A percentile compares a stretch with the other conserved stretches of the same genome.
phyloP scores from a whole-genome alignment of 495 filamentous ascomycete species.

The Xanthoparmelia taractica region DNA sequence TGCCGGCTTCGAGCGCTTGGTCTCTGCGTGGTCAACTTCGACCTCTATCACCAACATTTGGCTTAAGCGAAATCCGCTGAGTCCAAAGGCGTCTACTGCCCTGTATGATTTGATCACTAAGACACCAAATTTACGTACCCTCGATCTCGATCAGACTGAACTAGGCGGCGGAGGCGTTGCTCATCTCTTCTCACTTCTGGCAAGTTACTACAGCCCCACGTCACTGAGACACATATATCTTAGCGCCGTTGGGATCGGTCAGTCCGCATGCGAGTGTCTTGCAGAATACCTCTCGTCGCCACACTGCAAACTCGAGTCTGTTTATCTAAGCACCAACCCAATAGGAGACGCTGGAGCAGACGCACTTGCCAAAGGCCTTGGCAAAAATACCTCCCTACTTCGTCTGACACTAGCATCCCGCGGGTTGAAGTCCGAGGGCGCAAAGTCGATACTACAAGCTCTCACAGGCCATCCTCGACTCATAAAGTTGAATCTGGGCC shows the following conservation, averaged over 20 bases:
- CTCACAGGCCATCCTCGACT: conserved; percentile 23
- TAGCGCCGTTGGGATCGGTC: conserved; percentile 33
- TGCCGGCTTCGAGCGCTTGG: conserved; percentile 27
- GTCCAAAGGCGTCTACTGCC: conserved; percentile 23
- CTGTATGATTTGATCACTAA: conserved; percentile 30
- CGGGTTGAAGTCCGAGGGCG: conserved; percentile 26
- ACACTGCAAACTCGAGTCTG: conserved; percentile 26
- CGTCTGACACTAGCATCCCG: conserved; percentile 26
- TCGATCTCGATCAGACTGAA: conserved; percentile 39
- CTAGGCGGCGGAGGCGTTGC: conserved; percentile 34
- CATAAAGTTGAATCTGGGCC: conserved; percentile 28
- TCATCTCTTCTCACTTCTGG: conserved; percentile 29
- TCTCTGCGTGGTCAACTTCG: conserved; percentile 30
- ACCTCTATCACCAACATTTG: conserved; percentile 35
- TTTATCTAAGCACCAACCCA: conserved; percentile 35
- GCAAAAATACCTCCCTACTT: conserved; percentile 21
- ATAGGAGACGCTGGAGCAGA: conserved; percentile 17
- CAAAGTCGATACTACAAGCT: conserved; percentile 25
- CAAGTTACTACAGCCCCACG: conserved; percentile 14
- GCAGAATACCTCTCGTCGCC: conserved; percentile 28
- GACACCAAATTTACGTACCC: conserved; percentile 30
- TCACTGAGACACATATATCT: conserved; percentile 35
- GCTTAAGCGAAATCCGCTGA: conserved; percentile 42
- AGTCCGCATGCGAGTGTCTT: conserved; percentile 27
- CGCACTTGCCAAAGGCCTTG: conserved; percentile 3